These are phyloP conservation scores for Fusarium albidum DNA, from an alignment of 2,329 filamentous ascomycete species.

Conservation along the genomic window DNA sequence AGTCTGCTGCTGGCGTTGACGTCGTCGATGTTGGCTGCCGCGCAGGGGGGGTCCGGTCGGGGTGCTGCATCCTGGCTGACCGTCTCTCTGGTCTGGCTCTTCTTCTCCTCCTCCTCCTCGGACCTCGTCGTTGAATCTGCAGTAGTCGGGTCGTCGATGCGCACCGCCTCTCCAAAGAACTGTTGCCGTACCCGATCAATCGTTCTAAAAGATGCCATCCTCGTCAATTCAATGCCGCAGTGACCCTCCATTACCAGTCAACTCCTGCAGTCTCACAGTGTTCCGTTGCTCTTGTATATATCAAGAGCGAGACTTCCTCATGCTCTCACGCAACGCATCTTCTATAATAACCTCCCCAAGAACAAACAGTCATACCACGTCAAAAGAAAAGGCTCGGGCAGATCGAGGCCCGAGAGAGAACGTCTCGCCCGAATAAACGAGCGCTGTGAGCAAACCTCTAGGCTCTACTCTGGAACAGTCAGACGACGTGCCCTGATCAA, in stretches of 20 bases:
- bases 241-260: background rate
- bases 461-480: background rate
- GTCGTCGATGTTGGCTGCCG: background rate
- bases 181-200: constrained; percentile 7
- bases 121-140: background rate
- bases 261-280: background rate
- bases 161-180: constrained; percentile 1
- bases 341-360: background rate
- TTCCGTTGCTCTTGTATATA: background rate
- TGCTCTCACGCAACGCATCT: background rate
- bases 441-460: background rate
- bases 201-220: background rate
- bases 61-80: background rate
- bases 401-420: background rate
- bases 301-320: background rate
- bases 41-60: rapidly evolving
- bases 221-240: background rate
- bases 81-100: background rate
- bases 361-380: background rate
- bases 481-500: constrained; percentile 1
- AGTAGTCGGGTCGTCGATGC: background rate
- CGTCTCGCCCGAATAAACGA: background rate
- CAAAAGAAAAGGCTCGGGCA: background rate
- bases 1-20: constrained; percentile 28
- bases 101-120: background rate